Percentiles rank a stretch among this genome's conserved stretches.
phyloP scores from a whole-genome alignment of 2,329 filamentous ascomycete genomes.

The Daldinia sp. region DNA sequence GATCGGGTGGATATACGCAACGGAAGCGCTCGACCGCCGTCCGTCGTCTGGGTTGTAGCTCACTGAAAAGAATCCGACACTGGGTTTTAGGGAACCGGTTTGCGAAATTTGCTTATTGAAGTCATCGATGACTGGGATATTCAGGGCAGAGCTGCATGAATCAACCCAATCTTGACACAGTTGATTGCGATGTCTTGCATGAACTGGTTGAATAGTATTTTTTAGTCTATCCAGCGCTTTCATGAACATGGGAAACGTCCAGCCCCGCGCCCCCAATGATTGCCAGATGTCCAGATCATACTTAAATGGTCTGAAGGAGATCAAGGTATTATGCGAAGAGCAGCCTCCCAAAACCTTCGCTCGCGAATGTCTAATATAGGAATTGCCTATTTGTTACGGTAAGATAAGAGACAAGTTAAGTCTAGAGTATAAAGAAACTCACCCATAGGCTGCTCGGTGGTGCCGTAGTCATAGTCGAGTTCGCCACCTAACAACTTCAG shows the following conservation, averaged over 20 bases:
- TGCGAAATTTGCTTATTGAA: constrained; percentile 87
- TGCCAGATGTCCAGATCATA: constrained; percentile 91
- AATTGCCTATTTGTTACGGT: constrained; percentile 73
- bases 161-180: constrained; percentile 91
- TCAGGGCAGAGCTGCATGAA: constrained; percentile 80
- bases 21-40: constrained; percentile 84
- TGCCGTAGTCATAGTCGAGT: constrained; percentile 91
- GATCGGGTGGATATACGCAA: constrained; percentile 94
- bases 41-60: constrained; percentile 92
- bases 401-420: constrained; percentile 40
- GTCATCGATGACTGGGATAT: constrained; percentile 84
- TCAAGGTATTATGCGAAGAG: constrained; percentile 93
- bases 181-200: constrained; percentile 87
- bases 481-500: constrained; percentile 85
- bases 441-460: constrained; percentile 87
- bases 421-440: constrained; percentile 46
- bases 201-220: constrained; percentile 91
- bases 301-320: constrained; percentile 91
- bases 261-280: constrained; percentile 82
- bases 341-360: constrained; percentile 94
- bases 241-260: constrained; percentile 88
- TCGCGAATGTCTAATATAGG: constrained; percentile 89
- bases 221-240: constrained; percentile 84
- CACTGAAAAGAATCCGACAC: constrained; percentile 90
- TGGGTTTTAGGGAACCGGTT: constrained; percentile 77